Evolutionary conservation across 1,284 basidiomycete genomes (phyloP).

Genomic region (Limonomyces culmigenus): DNA sequence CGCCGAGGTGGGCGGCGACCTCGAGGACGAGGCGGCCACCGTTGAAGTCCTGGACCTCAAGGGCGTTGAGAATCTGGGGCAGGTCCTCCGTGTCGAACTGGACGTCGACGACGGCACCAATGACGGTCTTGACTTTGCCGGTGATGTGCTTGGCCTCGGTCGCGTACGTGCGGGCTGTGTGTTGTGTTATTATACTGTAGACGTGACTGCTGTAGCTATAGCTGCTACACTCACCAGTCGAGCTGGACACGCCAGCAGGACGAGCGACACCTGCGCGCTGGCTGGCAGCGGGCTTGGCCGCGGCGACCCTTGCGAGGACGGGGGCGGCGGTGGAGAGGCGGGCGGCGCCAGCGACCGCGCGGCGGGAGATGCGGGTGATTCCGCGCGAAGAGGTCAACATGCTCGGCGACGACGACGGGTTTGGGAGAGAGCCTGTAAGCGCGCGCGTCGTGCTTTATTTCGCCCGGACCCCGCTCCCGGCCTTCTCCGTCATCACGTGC

Average conservation of each 20-base stretch:
- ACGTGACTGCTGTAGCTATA: slow-evolving; percentile 6
- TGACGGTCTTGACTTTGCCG: slow-evolving; percentile 86
- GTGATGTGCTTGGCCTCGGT: slow-evolving; percentile 62
- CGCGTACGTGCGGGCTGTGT: slow-evolving; percentile 72
- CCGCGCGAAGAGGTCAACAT: slow-evolving; percentile 69
- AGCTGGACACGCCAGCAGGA: slow-evolving; percentile 24
- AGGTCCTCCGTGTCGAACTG: slow-evolving; percentile 85
- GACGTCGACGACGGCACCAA: slow-evolving; percentile 98
- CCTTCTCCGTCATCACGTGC: no score
- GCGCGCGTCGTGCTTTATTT: no score
- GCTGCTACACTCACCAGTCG: slow-evolving; percentile 19
- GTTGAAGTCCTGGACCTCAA: slow-evolving; percentile 88
- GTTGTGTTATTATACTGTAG: slow-evolving; percentile 9
- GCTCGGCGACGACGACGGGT: slow-evolving; percentile 11
- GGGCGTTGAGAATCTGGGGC: slow-evolving; percentile 93
- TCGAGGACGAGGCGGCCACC: slow-evolving; percentile 92
- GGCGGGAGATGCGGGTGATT: slow-evolving; percentile 67
- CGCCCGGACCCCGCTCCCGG: no score
- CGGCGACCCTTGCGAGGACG: slow-evolving; percentile 18
- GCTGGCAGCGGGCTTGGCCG: slow-evolving; percentile 14
- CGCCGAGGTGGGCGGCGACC: slow-evolving; percentile 94
- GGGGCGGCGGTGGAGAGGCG: slow-evolving; percentile 48
- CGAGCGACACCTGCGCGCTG: slow-evolving; percentile 19
- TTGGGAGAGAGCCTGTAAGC: no score
- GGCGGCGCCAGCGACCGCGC: slow-evolving; percentile 55